Evolutionary conservation across 1,284 basidiomycete species (phyloP), one percentile per base, ranked within the genome.

Genomic region (Leccinum griseonigrum): DNA sequence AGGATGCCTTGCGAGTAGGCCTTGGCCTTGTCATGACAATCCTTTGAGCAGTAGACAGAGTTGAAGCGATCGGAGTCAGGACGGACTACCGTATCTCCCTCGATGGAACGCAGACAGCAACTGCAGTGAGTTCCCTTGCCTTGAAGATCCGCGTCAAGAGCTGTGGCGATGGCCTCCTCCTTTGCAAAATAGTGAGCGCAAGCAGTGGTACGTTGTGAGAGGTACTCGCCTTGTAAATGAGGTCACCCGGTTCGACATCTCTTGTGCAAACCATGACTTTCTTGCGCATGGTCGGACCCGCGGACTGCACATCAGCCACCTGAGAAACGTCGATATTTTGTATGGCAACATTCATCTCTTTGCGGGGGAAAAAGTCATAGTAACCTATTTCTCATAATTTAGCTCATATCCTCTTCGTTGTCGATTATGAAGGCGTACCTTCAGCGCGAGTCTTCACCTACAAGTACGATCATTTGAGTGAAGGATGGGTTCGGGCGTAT

Each of bases 101-200:
- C 71, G 57, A 92, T 79, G 54, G 72, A 66, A 52, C 86, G 83
- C 66, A 93, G 76, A 71, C 91, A 93, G 67, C 90, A 84, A 13
- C 84, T 82, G 71, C 91, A 93, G 66, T 92, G 79, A 1, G 82
- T 83, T 32, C 87, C 86, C 55, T 82, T 80, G 46, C 77, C 78
- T 74, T 90, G 82, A 13, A 93, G 75, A 67, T 93, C 91, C 2
- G 77, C 68, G 66, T 93, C 91, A 28, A 93, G 82, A 18, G 79
- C 83, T 14, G 87, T 77, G 40, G 90, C 84, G 16, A 92, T 78
- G 6, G 91, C 87, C 63, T 81, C 77, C 78, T 93, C 91, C 91
- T 93, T 54, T 43, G 5, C 56, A 48, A 43, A 59, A 36, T 46
- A 55, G 4, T 55, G 58, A 36, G 63, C 28, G 40, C 50, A 22